Percentiles rank a stretch among this genome's conserved stretches.
phyloP scores from a whole-genome alignment of 352 stramenopile species.

The Phytophthora rubi region DNA sequence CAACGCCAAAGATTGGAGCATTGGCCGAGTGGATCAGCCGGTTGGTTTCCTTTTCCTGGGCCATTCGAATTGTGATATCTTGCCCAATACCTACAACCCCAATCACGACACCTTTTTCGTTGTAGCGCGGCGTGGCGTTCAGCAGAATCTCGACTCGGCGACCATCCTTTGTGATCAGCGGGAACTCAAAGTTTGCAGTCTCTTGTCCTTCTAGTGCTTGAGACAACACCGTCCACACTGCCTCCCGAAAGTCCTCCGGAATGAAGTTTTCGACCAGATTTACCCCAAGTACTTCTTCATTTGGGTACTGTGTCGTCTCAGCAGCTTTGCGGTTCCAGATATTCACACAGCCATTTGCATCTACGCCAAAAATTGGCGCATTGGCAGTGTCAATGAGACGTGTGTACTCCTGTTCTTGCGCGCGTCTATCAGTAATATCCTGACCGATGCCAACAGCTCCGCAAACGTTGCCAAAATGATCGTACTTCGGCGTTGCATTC shows the following conservation, averaged over 20 bases:
- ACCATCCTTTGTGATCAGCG: conserved; percentile 57
- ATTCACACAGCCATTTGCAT: conserved; percentile 70
- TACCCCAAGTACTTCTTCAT: conserved; percentile 67
- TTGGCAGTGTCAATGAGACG: conserved; percentile 90
- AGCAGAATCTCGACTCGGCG: conserved; percentile 56
- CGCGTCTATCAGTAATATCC: conserved; percentile 68
- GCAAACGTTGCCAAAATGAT: conserved; percentile 65
- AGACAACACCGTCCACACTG: conserved; percentile 57
- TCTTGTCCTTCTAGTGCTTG: conserved; percentile 64
- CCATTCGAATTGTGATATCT: conserved; percentile 70
- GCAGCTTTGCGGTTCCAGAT: conserved; percentile 87
- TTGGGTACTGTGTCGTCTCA: conserved; percentile 79
- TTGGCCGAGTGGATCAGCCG: conserved; percentile 76
- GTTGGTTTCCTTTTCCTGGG: conserved; percentile 73
- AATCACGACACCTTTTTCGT: conserved; percentile 62
- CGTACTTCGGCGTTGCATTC: conserved; percentile 63
- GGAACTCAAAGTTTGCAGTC: conserved; percentile 71
- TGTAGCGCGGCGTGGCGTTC: conserved; percentile 61
- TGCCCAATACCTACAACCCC: conserved; percentile 70
- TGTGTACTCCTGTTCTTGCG: conserved; percentile 80
- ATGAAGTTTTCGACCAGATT: conserved; percentile 86
- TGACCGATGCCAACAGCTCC: conserved; percentile 74
- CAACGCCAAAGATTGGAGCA: conserved; percentile 77
- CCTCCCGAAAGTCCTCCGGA: conserved; percentile 56
- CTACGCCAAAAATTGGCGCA: conserved; percentile 83